Evolutionary conservation across 2,329 filamentous ascomycete genomes (phyloP), one percentile per base, ranked within the genome.

Genomic region (Corinectria fuckeliana): DNA sequence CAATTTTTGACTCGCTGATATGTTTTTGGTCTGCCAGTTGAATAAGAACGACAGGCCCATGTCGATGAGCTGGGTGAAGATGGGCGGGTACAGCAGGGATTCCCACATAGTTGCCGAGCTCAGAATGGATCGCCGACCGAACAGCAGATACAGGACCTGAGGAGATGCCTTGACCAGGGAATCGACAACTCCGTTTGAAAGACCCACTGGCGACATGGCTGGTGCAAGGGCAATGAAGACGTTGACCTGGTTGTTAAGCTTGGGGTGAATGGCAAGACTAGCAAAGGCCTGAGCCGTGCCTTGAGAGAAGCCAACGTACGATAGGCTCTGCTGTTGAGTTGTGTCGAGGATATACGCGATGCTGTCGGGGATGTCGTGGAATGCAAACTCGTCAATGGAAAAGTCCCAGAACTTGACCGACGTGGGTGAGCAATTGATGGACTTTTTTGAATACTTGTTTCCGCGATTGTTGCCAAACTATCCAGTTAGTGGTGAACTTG

Each of bases 391-490:
- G 74, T 99, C 95, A 73, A 99, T 98, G 50, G 92, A 97, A 74
- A 99, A 99, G 75, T 97, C 90, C 95, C 95, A 99, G 75, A 99
- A 99, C 13, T 86, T 82, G 34, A 84, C 80, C 2, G 91, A 89
- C 1, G 87, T 89, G 0, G 95, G 93, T 0, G 92, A 89, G 63
- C 82, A 81, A 59, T 89, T 84, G 50, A 93, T 86, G 2, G 89
- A 93, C 78, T 99, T 99, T 77, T 98, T 99, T 44, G 93, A 97
- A 78, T 99, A 99, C 75, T 99, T 99, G 83, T 99, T 99, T 49
- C 95, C 95, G 32, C 95, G 89, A 72, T 99, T 99, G 76, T 99
- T 99, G 50, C 95, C 95, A 62, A 99, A 83, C 91, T 91, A 8
- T 44, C 78, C 52, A 78, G 71, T 60, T 50, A 44, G 50, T 14